Base-by-base conservation (phyloP, 1,284 basidiomycete genomes). In the Rugosomyces carneus region DNA sequence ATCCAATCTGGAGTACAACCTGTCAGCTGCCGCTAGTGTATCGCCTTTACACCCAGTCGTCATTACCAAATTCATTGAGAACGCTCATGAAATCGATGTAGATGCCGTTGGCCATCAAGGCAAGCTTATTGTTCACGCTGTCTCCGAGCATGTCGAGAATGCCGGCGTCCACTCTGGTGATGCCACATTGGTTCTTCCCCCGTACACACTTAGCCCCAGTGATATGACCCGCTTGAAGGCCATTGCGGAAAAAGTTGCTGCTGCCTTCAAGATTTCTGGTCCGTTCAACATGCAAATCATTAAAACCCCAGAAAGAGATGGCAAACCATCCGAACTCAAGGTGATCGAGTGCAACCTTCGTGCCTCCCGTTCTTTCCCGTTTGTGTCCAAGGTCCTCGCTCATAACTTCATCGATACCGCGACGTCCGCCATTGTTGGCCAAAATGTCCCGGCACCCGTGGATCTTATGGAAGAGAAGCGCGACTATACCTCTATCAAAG, bases 221-320 rank as follows among this genome's bases (percentile, higher is more conserved):
- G 95, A 99, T 60, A 83, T 99, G 70, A 74, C 72, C 10, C 89
- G 93, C 49, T 72, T 97, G 53, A 99, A 97, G 74, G 77, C 76
- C 43, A 97, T 99, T 54, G 92, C 95, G 0, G 81, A 92, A 68
- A 97, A 97, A 71, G 93, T 99, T 51, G 96, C 93, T 37, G 75
- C 78, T 44, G 95, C 93, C 1, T 96, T 98, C 66, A 76, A 97
- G 60, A 98, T 99, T 50, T 95, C 92, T 21, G 95, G 96, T 27
- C 96, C 96, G 5, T 99, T 85, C 82, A 99, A 99, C 70, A 99
- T 99, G 93, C 96, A 99, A 69, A 81, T 99, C 66, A 99, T 99
- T 69, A 84, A 89, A 61, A 93, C 94, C 68, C 78, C 82, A 2
- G 66, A 78, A 7, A 71, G 70, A 20, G 69, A 67, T 10, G 76